phyloP scores from a whole-genome alignment of 2,329 filamentous ascomycete genomes.

The Dothistroma septosporum region DNA sequence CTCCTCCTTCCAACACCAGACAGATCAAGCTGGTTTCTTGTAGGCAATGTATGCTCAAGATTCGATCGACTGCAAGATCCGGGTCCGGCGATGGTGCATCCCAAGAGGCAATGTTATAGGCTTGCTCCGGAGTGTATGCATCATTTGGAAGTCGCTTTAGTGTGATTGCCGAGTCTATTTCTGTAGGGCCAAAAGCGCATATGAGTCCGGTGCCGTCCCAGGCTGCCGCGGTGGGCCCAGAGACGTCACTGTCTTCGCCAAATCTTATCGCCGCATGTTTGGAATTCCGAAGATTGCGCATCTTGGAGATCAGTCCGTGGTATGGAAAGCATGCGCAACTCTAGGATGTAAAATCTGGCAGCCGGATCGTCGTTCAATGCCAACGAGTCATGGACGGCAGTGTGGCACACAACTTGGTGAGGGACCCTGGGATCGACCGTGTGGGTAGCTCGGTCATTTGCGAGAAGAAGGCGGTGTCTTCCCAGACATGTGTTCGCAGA shows the following conservation, averaged over 20 bases:
- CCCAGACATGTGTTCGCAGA: background rate
- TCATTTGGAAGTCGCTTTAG: conserved; percentile 54
- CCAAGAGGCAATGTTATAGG: conserved; percentile 70
- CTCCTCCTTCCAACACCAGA: conserved; percentile 81
- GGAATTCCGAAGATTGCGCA: conserved; percentile 85
- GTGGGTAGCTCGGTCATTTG: background rate
- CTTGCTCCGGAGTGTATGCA: conserved; percentile 40
- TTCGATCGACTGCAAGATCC: conserved; percentile 67
- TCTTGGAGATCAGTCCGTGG: conserved; percentile 37
- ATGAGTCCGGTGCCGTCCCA: conserved; percentile 84
- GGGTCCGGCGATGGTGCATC: conserved; percentile 78
- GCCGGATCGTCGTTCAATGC: background rate
- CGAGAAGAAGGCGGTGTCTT: background rate
- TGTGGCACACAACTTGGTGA: background rate
- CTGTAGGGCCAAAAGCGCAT: conserved; percentile 77
- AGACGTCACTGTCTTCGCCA: conserved; percentile 50
- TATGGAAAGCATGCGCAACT: background rate
- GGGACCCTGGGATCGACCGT: background rate
- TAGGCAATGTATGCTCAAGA: conserved; percentile 80
- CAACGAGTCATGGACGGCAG: background rate
- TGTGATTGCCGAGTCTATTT: conserved; percentile 64
- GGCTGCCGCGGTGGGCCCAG: conserved; percentile 65
- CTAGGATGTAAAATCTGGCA: background rate
- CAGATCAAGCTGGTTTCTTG: conserved; percentile 73
- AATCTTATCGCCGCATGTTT: conserved; percentile 63